Evolutionary conservation across 441 rosid genomes (phyloP), one percentile per base, ranked within the genome.

Genomic region (Populus hybrid): DNA sequence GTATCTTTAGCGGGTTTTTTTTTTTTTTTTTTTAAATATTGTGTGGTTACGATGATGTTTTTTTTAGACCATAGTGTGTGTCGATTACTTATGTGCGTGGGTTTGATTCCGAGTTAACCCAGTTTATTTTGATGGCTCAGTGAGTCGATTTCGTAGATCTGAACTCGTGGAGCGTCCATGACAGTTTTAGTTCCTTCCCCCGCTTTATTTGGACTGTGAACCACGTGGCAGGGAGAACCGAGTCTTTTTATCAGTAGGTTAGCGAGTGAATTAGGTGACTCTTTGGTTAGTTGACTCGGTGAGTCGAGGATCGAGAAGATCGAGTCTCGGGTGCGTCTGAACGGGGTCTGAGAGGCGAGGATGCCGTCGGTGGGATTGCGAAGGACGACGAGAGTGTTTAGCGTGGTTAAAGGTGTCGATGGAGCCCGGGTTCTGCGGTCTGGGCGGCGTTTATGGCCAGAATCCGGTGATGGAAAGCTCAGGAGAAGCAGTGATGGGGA

Each of bases 311-410:
- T n/a, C 30, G 74, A 74, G 69, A 80, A 80, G 83, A 85, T 85
- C 83, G 81, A 30, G 83, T 50, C 70, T 20, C 35, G 35, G 50
- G 75, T 64, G 28, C 64, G 82, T 61, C 46, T 42, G 23, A 28
- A 50, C 20, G 50, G 70, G 72, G 74, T 65, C 80, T 75, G 83
- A 36, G 75, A 75, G 83, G 89, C 82, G 20, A 76, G 36, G 80
- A 95, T 97, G 99, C 98, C 98, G 78, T 89, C 96, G 32, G 99
- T 86, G 28, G 94, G 92, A 69, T 85, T 90, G 94, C 88, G 92
- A 70, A 85, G 97, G 81, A 86, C 92, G 65, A 90, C 99, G 8
- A 87, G 95, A 83, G 90, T 91, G 77, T 92, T 89, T 75, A 94
- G 98, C 75, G 87, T 93, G 82, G 91, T 87, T 73, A 96, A 94